Percentiles rank a stretch among this genome's conserved stretches.
Conservation (phyloP, 257 asterid genomes). For the Gentiana dahurica region DNA sequence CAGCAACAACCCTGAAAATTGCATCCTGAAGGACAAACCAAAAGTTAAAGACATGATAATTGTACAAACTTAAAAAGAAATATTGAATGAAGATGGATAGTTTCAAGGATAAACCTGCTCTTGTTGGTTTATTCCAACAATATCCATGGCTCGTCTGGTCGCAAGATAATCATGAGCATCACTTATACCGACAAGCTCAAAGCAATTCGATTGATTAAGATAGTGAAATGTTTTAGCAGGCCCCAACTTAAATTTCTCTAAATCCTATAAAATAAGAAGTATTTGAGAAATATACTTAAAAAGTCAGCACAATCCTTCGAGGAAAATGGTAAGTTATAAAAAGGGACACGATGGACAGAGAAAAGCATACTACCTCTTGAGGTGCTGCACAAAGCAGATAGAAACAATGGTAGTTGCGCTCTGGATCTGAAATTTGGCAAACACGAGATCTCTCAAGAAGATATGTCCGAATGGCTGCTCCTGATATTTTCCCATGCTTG, state of each 20-base stretch:
- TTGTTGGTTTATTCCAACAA: constrained; percentile 82
- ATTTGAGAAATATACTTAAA: constrained; percentile 13
- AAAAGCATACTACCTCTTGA: constrained; percentile 46
- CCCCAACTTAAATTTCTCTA: constrained; percentile 77
- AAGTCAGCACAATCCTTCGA: constrained; percentile 6
- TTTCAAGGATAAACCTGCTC: constrained; percentile 58
- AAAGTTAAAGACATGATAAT: constrained; percentile 11
- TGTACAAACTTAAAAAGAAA: not conserved
- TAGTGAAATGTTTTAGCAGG: constrained; percentile 75
- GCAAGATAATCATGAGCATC: constrained; percentile 92
- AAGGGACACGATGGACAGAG: constrained; percentile 7
- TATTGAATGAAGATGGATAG: constrained; percentile 9
- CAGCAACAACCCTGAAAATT: constrained; percentile 92
- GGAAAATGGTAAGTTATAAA: constrained; percentile 4
- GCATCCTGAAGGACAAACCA: constrained; percentile 56
- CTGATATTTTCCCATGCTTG: constrained; percentile 88
- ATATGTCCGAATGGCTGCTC: constrained; percentile 96
- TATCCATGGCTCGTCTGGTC: constrained; percentile 97
- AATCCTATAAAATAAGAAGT: constrained; percentile 49
- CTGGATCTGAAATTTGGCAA: constrained; percentile 96
- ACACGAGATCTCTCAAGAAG: constrained; percentile 98
- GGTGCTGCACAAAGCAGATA: constrained; percentile 98
- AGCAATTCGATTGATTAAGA: constrained; percentile 85
- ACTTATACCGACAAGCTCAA: constrained; percentile 70
- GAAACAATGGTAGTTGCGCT: constrained; percentile 93